A percentile compares a stretch with the other conserved stretches of the same genome.
These are phyloP conservation scores for Sisymbrium altissimum DNA, from an alignment of 345 rosid genomes.

Conservation along the genomic window DNA sequence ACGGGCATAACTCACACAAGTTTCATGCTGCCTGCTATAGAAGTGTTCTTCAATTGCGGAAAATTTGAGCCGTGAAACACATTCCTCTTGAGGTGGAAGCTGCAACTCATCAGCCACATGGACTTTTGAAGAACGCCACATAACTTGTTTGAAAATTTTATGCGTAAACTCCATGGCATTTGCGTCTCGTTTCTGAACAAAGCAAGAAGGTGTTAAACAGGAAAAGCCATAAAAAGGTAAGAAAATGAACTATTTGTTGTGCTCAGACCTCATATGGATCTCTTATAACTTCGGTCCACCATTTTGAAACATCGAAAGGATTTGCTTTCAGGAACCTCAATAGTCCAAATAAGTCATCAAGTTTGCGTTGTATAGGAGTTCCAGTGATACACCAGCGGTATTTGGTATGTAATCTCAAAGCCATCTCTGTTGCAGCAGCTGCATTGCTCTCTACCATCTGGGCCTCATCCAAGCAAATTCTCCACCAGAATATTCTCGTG, in stretches of 20 bases:
- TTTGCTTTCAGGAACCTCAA: conserved; percentile 70
- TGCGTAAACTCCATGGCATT: conserved; percentile 81
- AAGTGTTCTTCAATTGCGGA: conserved; percentile 94
- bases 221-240: conserved; percentile 12
- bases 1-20: conserved; percentile 82
- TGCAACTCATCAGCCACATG: conserved; percentile 91
- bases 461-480: conserved; percentile 96
- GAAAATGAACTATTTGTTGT: not conserved
- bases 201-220: conserved; percentile 14
- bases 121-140: conserved; percentile 96
- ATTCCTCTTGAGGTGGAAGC: conserved; percentile 90
- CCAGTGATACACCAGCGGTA: conserved; percentile 96
- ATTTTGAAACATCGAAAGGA: conserved; percentile 75
- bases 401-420: conserved; percentile 69
- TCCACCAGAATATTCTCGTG: conserved; percentile 96
- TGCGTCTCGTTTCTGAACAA: conserved; percentile 59
- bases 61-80: conserved; percentile 79
- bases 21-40: conserved; percentile 94
- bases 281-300: conserved; percentile 91
- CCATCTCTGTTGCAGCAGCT: conserved; percentile 97
- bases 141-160: conserved; percentile 66
- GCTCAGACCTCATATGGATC: conserved; percentile 81
- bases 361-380: conserved; percentile 91
- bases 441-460: conserved; percentile 98
- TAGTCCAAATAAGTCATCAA: conserved; percentile 92